These are phyloP conservation scores for Pseudonitzschia multiseries DNA, from an alignment of 108 stramenopile species.

Conservation along the genomic window DNA sequence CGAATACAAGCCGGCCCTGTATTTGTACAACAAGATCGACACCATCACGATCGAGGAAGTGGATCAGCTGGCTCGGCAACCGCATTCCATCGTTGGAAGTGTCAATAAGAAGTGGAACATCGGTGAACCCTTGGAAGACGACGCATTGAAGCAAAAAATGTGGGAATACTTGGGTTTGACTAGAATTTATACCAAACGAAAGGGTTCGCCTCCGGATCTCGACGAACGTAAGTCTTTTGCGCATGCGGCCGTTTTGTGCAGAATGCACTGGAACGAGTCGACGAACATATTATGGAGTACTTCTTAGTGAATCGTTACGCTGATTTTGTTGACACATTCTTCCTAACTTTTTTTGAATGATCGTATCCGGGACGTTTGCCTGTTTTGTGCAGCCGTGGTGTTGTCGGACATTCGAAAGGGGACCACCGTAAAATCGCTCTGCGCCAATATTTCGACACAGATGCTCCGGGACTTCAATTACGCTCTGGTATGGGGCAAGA, in stretches of 20 bases:
- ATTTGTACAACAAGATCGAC: slow-evolving; percentile 99
- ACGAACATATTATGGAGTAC: too few species aligned
- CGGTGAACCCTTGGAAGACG: slow-evolving; percentile 70
- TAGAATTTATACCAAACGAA: slow-evolving; percentile 96
- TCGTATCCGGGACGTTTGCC: too few species aligned
- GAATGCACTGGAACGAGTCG: background rate
- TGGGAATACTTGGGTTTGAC: slow-evolving; percentile 98
- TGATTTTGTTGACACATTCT: too few species aligned
- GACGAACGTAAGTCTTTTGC: slow-evolving; percentile 58
- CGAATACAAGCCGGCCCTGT: slow-evolving; percentile 94
- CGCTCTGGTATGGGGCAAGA: slow-evolving; percentile 98
- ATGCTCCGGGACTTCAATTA: slow-evolving; percentile 95
- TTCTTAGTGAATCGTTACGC: too few species aligned
- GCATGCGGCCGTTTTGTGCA: background rate
- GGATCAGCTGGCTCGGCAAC: slow-evolving; percentile 93
- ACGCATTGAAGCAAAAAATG: slow-evolving; percentile 80
- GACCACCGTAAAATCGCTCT: slow-evolving; percentile 72
- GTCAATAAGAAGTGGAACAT: slow-evolving; percentile 88
- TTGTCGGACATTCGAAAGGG: slow-evolving; percentile 90
- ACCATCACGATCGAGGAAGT: slow-evolving; percentile 97
- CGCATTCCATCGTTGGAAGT: slow-evolving; percentile 92
- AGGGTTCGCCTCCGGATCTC: slow-evolving; percentile 92
- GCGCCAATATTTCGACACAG: slow-evolving; percentile 80
- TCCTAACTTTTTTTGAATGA: too few species aligned
- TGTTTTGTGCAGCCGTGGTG: slow-evolving; percentile 67